A percentile compares a stretch with the other conserved stretches of the same genome.
These are phyloP conservation scores for Lachnellula hyalina DNA, from an alignment of 2,329 filamentous ascomycete genomes.

Conservation along the genomic window DNA sequence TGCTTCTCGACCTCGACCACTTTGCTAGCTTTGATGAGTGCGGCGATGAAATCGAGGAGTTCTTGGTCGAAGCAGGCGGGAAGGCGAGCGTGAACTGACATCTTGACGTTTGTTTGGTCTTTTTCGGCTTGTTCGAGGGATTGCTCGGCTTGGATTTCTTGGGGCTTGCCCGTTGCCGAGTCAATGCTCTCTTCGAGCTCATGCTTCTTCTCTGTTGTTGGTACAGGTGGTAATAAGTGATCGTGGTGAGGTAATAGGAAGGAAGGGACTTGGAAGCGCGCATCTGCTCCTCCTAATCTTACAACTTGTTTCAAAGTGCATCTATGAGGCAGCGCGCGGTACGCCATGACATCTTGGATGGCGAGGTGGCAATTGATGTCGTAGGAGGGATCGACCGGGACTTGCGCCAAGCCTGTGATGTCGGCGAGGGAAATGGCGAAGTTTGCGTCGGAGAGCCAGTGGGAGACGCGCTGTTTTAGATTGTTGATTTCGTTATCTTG, in stretches of 20 bases:
- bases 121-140: conserved; percentile 37
- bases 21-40: conserved; percentile 52
- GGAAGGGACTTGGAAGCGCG: conserved; percentile 41
- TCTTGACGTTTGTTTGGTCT: conserved; percentile 43
- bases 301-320: conserved; percentile 43
- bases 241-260: conserved; percentile 50
- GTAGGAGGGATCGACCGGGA: conserved; percentile 43
- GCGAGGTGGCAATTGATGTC: conserved; percentile 42
- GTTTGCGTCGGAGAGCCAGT: conserved; percentile 47
- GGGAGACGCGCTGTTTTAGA: conserved; percentile 41
- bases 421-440: conserved; percentile 44
- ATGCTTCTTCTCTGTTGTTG: conserved; percentile 31
- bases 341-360: conserved; percentile 44
- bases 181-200: conserved; percentile 35
- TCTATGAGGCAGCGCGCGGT: conserved; percentile 39
- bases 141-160: conserved; percentile 36
- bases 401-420: conserved; percentile 40
- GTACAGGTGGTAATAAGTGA: conserved; percentile 41
- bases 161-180: conserved; percentile 39
- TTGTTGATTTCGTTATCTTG: conserved; percentile 39
- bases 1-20: conserved; percentile 48
- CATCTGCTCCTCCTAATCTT: conserved; percentile 45
- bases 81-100: conserved; percentile 43
- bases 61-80: conserved; percentile 46
- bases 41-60: conserved; percentile 48